Percentiles rank a stretch among this genome's conserved stretches.
These are phyloP conservation scores for Ocimum tenuiflorum DNA, from an alignment of 257 asterid species.

Conservation along the genomic window DNA sequence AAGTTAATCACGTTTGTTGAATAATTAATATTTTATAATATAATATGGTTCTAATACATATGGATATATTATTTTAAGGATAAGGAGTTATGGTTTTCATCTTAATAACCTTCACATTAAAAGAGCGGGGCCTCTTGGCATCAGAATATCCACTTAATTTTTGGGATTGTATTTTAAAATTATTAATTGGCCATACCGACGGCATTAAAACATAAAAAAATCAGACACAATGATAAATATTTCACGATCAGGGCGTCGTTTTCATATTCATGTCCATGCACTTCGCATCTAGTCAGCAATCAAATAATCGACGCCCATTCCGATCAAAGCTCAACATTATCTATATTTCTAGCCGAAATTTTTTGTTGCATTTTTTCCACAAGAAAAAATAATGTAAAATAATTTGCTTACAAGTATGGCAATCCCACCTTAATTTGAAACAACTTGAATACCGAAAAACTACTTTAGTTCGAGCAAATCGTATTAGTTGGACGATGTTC, in stretches of 20 bases:
- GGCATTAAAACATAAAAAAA: neutral
- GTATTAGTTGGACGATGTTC: too few species aligned
- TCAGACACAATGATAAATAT: neutral
- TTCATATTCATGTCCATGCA: slow-evolving; percentile 19
- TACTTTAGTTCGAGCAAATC: too few species aligned
- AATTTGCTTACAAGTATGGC: neutral
- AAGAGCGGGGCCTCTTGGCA: neutral
- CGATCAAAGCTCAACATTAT: slow-evolving; percentile 1
- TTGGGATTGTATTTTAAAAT: too few species aligned
- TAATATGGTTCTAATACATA: too few species aligned
- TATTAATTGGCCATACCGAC: neutral
- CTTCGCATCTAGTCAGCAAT: slow-evolving; percentile 23
- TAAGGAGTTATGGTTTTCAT: slow-evolving; percentile 14
- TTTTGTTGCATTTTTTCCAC: too few species aligned
- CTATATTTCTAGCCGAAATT: neutral
- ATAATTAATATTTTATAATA: too few species aligned
- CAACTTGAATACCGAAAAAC: too few species aligned
- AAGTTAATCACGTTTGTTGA: too few species aligned
- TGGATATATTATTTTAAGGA: too few species aligned
- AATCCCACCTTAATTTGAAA: too few species aligned
- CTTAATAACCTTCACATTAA: slow-evolving; percentile 15
- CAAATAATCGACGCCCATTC: neutral
- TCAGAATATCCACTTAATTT: too few species aligned
- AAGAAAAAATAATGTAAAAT: neutral
- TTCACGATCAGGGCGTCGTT: slow-evolving; percentile 13